phyloP scores from a whole-genome alignment of 768 basidiomycete species.

The Hydnum rufescens region DNA sequence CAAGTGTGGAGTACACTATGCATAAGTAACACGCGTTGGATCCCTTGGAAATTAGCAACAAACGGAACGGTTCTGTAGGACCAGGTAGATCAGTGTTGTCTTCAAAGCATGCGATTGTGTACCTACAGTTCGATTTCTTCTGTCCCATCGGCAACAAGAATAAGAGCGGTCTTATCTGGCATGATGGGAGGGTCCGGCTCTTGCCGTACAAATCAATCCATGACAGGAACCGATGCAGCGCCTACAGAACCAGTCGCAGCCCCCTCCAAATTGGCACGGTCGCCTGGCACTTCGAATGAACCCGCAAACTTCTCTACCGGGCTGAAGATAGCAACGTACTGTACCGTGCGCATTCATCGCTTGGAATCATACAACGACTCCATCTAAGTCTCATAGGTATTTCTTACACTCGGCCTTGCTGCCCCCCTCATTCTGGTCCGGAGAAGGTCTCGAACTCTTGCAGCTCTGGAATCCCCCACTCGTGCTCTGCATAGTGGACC shows the following conservation, averaged over 20 bases:
- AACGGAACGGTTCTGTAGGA: background rate
- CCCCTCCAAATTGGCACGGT: background rate
- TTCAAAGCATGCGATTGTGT: background rate
- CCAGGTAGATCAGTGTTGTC: background rate
- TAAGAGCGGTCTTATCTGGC: conserved; percentile 30
- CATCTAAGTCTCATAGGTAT: background rate
- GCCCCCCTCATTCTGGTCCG: background rate
- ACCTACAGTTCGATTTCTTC: conserved; percentile 76
- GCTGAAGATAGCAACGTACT: background rate
- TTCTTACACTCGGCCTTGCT: background rate
- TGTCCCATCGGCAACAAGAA: conserved; percentile 63
- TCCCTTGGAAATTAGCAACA: background rate
- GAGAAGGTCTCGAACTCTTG: background rate
- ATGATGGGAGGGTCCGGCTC: background rate
- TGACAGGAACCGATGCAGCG: background rate
- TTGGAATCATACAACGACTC: background rate
- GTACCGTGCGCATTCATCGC: background rate
- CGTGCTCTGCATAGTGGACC: background rate
- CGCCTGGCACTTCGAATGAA: background rate
- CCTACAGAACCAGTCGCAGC: background rate
- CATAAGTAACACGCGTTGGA: too few relatives aligned
- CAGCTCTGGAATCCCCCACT: background rate
- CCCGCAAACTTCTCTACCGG: background rate
- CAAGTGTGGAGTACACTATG: background rate
- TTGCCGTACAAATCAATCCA: background rate